Percentiles rank a stretch among this genome's conserved stretches.
Conservation (phyloP, 1,139 yeast genomes). For the Suhomyces panamericanus region DNA sequence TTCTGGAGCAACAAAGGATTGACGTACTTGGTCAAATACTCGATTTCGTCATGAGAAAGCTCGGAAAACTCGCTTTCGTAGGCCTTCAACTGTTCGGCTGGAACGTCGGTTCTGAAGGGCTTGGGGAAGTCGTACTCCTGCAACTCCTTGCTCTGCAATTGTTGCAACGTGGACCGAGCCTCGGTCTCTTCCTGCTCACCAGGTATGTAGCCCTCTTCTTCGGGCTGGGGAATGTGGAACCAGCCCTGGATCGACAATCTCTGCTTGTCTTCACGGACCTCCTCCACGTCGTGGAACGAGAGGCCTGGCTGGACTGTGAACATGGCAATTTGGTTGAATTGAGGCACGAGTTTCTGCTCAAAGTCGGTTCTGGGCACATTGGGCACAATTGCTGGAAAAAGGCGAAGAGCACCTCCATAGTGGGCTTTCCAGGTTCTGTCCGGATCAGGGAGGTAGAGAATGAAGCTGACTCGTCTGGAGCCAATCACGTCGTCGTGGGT, state of each 20-base stretch:
- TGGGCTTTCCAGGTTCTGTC: conserved; percentile 81
- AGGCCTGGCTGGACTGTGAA: conserved; percentile 96
- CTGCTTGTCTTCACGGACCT: conserved; percentile 86
- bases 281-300: conserved; percentile 97
- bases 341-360: conserved; percentile 73
- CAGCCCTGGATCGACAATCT: conserved; percentile 95
- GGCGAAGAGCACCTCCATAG: conserved; percentile 89
- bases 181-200: conserved; percentile 81
- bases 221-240: conserved; percentile 96
- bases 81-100: conserved; percentile 27
- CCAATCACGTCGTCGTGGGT: conserved; percentile 99
- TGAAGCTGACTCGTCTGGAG: conserved; percentile 87
- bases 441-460: conserved; percentile 90
- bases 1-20: conserved; percentile 54
- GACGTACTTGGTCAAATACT: conserved; percentile 52
- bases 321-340: conserved; percentile 93
- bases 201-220: conserved; percentile 79
- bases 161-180: conserved; percentile 76
- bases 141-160: conserved; percentile 71
- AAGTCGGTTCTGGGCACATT: conserved; percentile 87
- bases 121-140: conserved; percentile 85
- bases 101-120: conserved; percentile 38
- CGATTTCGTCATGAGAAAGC: conserved; percentile 38
- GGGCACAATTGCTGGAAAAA: conserved; percentile 83
- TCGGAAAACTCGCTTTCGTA: conserved; percentile 22